Percentiles rank a stretch among this genome's conserved stretches.
These are phyloP conservation scores for Aspergillus fructus DNA, from an alignment of 2,329 filamentous ascomycete genomes.

Conservation along the genomic window DNA sequence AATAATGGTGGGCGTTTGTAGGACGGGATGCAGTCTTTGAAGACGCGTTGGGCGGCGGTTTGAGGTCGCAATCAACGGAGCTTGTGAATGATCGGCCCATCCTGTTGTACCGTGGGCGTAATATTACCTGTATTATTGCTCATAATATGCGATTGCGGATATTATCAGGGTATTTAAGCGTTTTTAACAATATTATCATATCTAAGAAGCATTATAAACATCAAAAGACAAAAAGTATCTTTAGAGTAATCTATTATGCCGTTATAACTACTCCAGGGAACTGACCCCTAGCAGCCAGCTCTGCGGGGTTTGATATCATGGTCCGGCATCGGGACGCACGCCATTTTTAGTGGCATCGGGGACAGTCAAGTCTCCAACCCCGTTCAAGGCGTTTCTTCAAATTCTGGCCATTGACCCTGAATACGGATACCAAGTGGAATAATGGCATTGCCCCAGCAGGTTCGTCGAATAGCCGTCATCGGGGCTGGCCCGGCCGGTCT, in stretches of 20 bases:
- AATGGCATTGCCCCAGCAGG: slow-evolving; percentile 24
- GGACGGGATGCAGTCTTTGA: background rate
- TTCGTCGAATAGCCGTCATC: slow-evolving; percentile 66
- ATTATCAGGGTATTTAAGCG: background rate
- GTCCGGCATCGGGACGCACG: slow-evolving; percentile 1
- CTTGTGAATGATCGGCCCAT: background rate
- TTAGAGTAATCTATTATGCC: background rate
- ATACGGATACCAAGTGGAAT: background rate
- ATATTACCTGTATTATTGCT: slow-evolving; percentile 13
- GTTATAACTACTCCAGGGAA: background rate
- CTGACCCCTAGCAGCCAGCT: background rate
- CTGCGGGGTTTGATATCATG: background rate
- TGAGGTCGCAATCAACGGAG: slow-evolving; percentile 3
- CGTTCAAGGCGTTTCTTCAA: background rate
- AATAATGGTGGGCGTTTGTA: background rate
- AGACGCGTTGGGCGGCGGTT: slow-evolving; percentile 5
- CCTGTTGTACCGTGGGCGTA: slow-evolving; percentile 13
- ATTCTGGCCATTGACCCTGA: background rate
- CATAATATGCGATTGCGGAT: background rate
- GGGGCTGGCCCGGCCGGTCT: slow-evolving; percentile 81
- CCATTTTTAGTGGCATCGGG: background rate
- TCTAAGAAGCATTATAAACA: background rate
- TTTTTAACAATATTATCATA: background rate
- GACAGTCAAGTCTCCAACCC: background rate
- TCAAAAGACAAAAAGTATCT: background rate